These are phyloP conservation scores for Pistacia atlantica DNA, from an alignment of 345 rosid species.

Conservation along the genomic window DNA sequence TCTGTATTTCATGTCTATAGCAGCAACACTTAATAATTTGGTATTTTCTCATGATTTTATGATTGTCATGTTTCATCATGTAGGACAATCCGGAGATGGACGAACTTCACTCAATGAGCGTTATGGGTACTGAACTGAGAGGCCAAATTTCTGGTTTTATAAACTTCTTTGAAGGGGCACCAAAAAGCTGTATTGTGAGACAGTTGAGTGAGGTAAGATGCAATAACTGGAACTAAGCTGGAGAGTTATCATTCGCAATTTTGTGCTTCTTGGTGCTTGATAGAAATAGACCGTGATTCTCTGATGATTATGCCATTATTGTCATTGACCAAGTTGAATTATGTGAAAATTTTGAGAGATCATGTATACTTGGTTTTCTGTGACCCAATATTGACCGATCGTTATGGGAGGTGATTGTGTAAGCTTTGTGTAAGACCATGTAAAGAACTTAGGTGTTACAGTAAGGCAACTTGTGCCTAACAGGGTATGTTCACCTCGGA, in stretches of 20 bases:
- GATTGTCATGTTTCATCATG: conserved; percentile 20
- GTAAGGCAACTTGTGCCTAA: not conserved
- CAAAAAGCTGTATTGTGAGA: not conserved
- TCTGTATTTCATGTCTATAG: not conserved
- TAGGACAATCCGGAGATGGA: conserved; percentile 98
- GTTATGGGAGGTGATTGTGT: not conserved
- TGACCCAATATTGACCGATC: not conserved
- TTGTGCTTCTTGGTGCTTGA: not conserved
- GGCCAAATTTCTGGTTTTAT: not conserved
- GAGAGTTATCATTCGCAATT: not conserved
- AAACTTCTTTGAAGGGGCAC: not conserved
- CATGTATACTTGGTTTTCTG: not conserved
- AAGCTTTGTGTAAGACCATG: not conserved
- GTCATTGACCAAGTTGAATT: conserved; percentile 6
- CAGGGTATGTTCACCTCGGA: not conserved
- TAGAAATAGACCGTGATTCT: not conserved
- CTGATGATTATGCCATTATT: not conserved
- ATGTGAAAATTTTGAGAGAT: not conserved
- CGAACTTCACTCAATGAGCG: conserved; percentile 85
- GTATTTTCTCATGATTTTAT: not conserved
- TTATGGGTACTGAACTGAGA: conserved; percentile 61
- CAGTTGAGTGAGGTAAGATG: not conserved
- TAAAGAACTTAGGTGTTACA: not conserved
- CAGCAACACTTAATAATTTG: not conserved
- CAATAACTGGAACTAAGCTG: not conserved